Evolutionary conservation across 1,139 yeast genomes (phyloP), one percentile per base, ranked within the genome.

Genomic region (Geotrichum carabidarum): DNA sequence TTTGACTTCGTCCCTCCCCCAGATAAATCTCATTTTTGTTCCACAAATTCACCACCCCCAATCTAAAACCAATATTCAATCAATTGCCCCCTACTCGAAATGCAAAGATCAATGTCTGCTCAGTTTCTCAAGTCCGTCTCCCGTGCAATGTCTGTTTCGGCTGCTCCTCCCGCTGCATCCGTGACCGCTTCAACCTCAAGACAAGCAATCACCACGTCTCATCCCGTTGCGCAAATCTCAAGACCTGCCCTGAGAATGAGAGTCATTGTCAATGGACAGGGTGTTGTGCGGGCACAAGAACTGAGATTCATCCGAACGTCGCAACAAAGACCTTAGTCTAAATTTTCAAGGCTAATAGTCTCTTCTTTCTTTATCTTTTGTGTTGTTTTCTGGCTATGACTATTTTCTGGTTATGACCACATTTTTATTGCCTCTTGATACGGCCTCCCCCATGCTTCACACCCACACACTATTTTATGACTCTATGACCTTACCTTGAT

Each of bases 241-340:
- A 12, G 32, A 12, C 47, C 53, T 14, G 35, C 37, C 22, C 53
- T 53, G 42, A n/a, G 56, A 31, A 53, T 53, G 56, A 22, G 50
- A 4, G 37, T 53, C n/a, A 48, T 53, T 44, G 52, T 53, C 22
- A 46, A 53, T 17, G 42, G 47, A 9, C 41, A 45, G 17, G 56
- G 56, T 4, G 18, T 47, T 7, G 56, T 53, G 14, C 36, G 48
- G 7, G 44, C 53, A 1, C 56, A 53, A 32, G 56, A 53, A 34
- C 40, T 53, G 14, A 27, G 50, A 18, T 41, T 36, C 8, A 44
- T 53, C 12, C 43, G 46, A 17, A 48, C 48, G n/a, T 30, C 36
- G n/a, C 31, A 14, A 11, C 7, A 8, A 17, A 11, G n/a, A 18
- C 7, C 31, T 42, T 18, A n/a, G n/a, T n/a, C 7, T n/a, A 37